Evolutionary conservation across 331 rosid species (phyloP).

Genomic region (Spiraea crenata): DNA sequence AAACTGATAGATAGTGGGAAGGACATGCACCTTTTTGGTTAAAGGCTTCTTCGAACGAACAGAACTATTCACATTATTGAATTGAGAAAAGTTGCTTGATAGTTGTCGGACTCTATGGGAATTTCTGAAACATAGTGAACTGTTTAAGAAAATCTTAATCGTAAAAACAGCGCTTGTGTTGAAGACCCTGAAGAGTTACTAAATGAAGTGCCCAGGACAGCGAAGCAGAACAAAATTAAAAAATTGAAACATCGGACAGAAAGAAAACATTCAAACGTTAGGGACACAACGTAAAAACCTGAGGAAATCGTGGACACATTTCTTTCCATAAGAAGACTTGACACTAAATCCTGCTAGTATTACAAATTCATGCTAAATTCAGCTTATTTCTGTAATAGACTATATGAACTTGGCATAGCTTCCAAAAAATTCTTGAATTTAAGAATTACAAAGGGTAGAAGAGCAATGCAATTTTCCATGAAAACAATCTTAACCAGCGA

Average conservation of each 20-base stretch:
- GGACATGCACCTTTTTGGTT: slow-evolving; percentile 70
- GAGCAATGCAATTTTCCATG: neutral
- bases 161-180: neutral
- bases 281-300: neutral
- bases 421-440: neutral
- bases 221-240: slow-evolving; percentile 1
- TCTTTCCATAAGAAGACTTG: neutral
- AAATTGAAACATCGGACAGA: neutral
- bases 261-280: neutral
- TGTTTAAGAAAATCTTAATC: slow-evolving; percentile 19
- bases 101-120: slow-evolving; percentile 81
- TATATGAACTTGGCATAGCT: neutral
- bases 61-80: slow-evolving; percentile 71
- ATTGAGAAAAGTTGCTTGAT: slow-evolving; percentile 86
- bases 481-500: neutral
- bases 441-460: slow-evolving; percentile 5
- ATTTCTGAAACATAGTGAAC: slow-evolving; percentile 52
- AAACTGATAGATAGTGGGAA: slow-evolving; percentile 8
- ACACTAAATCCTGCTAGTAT: neutral
- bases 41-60: slow-evolving; percentile 80
- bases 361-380: slow-evolving; percentile 4
- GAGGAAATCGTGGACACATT: neutral
- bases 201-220: neutral
- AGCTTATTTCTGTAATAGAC: neutral
- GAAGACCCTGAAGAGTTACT: neutral